Evolutionary conservation across 2,329 filamentous ascomycete species (phyloP).

Genomic region (Pseudogymnoascus sp.): DNA sequence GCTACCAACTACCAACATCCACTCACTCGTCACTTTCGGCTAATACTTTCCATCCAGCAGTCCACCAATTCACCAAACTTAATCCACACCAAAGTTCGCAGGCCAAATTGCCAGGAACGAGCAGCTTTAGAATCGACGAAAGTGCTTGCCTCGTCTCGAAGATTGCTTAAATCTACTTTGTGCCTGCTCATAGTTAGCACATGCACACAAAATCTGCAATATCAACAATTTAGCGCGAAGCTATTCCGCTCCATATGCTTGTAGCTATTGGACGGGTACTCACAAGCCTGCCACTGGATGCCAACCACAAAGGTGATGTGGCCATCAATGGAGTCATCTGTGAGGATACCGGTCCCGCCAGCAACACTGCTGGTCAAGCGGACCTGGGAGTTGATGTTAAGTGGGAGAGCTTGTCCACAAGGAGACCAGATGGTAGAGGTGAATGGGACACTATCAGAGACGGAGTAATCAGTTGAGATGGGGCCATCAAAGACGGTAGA

Average conservation of each 20-base stretch:
- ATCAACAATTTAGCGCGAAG: background rate
- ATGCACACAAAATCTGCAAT: background rate
- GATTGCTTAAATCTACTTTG: background rate
- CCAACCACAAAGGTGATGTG: constrained; percentile 39
- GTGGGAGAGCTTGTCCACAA: constrained; percentile 42
- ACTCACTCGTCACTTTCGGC: background rate
- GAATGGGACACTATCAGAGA: constrained; percentile 39
- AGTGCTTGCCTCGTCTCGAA: background rate
- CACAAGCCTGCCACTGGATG: constrained; percentile 34
- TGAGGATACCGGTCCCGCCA: constrained; percentile 36
- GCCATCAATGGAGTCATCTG: constrained; percentile 44
- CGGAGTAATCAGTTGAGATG: constrained; percentile 34
- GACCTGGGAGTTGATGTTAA: constrained; percentile 50
- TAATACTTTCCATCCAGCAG: background rate
- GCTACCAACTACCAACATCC: background rate
- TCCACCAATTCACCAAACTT: background rate
- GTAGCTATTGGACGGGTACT: background rate
- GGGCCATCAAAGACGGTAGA: constrained; percentile 40
- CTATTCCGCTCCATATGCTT: background rate
- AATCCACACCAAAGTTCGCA: background rate
- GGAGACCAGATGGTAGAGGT: constrained; percentile 46
- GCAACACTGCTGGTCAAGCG: constrained; percentile 33
- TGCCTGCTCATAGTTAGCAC: background rate
- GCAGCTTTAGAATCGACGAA: background rate
- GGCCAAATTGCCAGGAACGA: background rate